These are phyloP conservation scores for Spencermartinsiella europaea DNA, from an alignment of 805 yeast genomes.

Conservation along the genomic window DNA sequence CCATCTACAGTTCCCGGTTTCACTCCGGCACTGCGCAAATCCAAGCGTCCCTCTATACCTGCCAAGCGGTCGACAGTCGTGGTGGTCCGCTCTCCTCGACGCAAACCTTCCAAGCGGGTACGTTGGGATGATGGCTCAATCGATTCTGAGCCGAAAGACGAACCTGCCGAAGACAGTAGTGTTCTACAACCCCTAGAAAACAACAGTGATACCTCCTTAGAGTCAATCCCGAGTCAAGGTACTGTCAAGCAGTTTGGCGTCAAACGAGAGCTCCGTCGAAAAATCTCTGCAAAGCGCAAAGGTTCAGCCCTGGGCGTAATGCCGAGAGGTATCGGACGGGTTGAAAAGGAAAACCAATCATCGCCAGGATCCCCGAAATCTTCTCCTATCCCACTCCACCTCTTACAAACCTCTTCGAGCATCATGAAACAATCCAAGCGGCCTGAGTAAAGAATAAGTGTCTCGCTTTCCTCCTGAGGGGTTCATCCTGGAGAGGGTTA, in stretches of 20 bases:
- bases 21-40: not conserved
- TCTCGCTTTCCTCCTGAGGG: too few species aligned
- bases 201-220: not conserved
- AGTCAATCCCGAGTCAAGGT: not conserved
- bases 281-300: slow-evolving; percentile 1
- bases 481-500: too few species aligned
- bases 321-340: slow-evolving; percentile 6
- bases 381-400: not conserved
- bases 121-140: slow-evolving; percentile 23
- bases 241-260: slow-evolving; percentile 11
- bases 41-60: not conserved
- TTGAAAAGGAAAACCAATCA: slow-evolving; percentile 16
- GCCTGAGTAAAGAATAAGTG: too few species aligned
- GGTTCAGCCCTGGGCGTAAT: slow-evolving; percentile 15
- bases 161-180: not conserved
- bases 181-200: not conserved
- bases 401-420: slow-evolving; percentile 11
- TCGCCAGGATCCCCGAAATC: slow-evolving; percentile 1
- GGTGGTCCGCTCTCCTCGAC: slow-evolving; percentile 12
- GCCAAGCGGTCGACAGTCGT: slow-evolving; percentile 9
- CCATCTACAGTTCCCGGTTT: not conserved
- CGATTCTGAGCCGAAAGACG: not conserved
- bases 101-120: slow-evolving; percentile 21
- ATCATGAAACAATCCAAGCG: slow-evolving; percentile 6
- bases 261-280: slow-evolving; percentile 14